These are phyloP conservation scores for Alternaria atra DNA, from an alignment of 2,329 filamentous ascomycete genomes.

Conservation along the genomic window DNA sequence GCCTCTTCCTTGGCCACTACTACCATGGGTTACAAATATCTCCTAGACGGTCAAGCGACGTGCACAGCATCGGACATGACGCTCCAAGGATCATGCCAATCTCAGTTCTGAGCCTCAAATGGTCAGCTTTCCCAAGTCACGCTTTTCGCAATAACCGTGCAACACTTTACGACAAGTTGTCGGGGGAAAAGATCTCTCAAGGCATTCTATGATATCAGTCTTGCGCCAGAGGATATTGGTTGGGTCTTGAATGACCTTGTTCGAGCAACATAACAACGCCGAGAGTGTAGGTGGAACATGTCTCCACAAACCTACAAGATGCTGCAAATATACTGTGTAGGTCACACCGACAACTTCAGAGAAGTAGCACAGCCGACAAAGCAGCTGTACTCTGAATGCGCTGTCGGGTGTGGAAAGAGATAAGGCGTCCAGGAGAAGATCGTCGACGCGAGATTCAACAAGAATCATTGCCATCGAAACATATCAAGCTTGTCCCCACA, in stretches of 20 bases:
- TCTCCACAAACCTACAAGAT: background rate
- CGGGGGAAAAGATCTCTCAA: background rate
- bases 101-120: background rate
- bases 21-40: no score
- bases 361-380: background rate
- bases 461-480: conserved; percentile 9
- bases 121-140: background rate
- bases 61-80: no score
- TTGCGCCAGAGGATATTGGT: background rate
- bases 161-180: background rate
- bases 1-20: no score
- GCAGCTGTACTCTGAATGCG: background rate
- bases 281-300: background rate
- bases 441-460: conserved; percentile 1
- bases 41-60: no score
- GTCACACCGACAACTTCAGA: background rate
- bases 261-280: background rate
- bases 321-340: background rate
- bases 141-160: background rate
- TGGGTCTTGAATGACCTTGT: background rate
- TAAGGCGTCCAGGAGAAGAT: conserved; percentile 9
- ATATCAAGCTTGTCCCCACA: conserved; percentile 11
- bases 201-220: background rate
- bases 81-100: no score
- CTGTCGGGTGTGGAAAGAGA: conserved; percentile 6